Conservation (phyloP, 805 yeast genomes). For the Candida patagonica region DNA sequence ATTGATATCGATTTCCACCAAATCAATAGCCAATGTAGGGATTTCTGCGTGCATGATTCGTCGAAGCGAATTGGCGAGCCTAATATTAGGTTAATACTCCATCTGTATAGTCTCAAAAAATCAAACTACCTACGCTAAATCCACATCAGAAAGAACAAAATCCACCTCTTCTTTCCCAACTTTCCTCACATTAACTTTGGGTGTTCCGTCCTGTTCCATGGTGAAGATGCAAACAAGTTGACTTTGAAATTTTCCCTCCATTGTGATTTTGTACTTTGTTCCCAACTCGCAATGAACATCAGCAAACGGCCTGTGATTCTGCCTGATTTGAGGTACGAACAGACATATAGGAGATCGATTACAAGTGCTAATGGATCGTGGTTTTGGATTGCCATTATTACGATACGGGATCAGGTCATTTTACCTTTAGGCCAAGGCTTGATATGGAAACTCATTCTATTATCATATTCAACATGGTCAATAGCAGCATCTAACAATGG, state of each 20-base stretch:
- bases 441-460: constrained; percentile 24
- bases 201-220: constrained; percentile 36
- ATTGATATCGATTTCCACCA: constrained; percentile 87
- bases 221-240: background rate
- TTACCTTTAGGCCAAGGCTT: constrained; percentile 29
- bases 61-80: constrained; percentile 80
- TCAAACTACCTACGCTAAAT: constrained; percentile 42
- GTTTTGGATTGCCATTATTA: constrained; percentile 19
- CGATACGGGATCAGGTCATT: constrained; percentile 26
- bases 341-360: constrained; percentile 23
- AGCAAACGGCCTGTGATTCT: constrained; percentile 8
- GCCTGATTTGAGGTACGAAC: constrained; percentile 27
- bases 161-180: constrained; percentile 83
- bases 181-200: constrained; percentile 81
- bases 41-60: constrained; percentile 92
- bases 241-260: background rate
- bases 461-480: constrained; percentile 11
- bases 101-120: background rate
- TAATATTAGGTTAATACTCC: background rate
- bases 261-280: background rate
- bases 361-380: constrained; percentile 26
- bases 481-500: constrained; percentile 9
- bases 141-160: constrained; percentile 79
- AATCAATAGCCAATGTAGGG: constrained; percentile 94
- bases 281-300: background rate